Evolutionary conservation across 805 yeast genomes (phyloP).

Genomic region (Suhomyces canberraensis): DNA sequence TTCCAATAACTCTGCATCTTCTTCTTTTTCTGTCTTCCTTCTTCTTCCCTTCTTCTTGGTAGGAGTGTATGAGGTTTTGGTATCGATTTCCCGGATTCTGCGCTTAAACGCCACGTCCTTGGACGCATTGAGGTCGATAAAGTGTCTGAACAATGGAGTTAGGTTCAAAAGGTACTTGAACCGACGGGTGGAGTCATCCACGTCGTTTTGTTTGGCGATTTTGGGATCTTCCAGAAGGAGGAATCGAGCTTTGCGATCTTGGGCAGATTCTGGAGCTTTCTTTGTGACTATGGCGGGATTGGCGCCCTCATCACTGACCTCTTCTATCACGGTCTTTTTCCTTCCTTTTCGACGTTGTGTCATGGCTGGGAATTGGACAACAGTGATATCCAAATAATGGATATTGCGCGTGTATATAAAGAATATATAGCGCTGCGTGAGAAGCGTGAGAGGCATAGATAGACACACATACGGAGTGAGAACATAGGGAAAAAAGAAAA

Average conservation of each 20-base stretch:
- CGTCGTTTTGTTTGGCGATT: slow-evolving; percentile 47
- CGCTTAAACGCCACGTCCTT: slow-evolving; percentile 71
- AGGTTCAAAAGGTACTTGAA: slow-evolving; percentile 77
- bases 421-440: too few species aligned
- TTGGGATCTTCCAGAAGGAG: slow-evolving; percentile 54
- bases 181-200: slow-evolving; percentile 70
- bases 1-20: slow-evolving; percentile 84
- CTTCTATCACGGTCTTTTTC: neutral
- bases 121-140: slow-evolving; percentile 76
- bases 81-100: slow-evolving; percentile 54
- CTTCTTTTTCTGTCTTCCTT: slow-evolving; percentile 91
- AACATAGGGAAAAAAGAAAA: too few species aligned
- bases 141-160: slow-evolving; percentile 84
- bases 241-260: slow-evolving; percentile 35
- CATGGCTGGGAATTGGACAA: too few species aligned
- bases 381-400: too few species aligned
- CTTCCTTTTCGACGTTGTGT: neutral
- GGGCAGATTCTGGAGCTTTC: neutral
- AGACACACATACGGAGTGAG: too few species aligned
- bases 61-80: slow-evolving; percentile 40
- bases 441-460: too few species aligned
- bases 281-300: too few species aligned
- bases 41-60: slow-evolving; percentile 45
- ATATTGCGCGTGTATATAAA: too few species aligned
- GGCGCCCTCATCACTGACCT: neutral